Evolutionary conservation across 495 filamentous ascomycete species (phyloP), one percentile per base, ranked within the genome.

Genomic region (Aspergillus bridgeri): DNA sequence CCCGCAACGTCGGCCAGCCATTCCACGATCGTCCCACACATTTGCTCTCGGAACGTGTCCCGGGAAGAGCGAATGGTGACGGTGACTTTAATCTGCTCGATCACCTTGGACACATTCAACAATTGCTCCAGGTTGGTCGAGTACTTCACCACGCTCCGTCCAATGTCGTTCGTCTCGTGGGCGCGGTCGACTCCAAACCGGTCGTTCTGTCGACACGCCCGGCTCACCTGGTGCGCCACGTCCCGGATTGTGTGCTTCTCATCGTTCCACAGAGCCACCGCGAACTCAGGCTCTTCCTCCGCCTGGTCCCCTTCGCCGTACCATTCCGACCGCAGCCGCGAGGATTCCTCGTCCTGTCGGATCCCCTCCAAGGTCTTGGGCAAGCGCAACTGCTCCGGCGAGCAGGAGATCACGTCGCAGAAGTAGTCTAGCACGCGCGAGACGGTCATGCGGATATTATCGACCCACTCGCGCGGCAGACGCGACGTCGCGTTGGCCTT

Each of bases 241-340:
- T 98, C 94, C n/a, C 82, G 78, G 51, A 97, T 86, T 0, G 94
- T 98, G 68, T 98, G 94, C 74, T 98, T 98, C 71, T 98, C 94
- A 59, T 98, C 94, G 62, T 98, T 98, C 94, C 94, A 98, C 7
- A 98, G 77, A 19, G 96, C 71, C n/a, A 98, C 74, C 4, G 90
- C 86, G 68, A 86, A 98, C 64, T 96, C 91, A 15, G 85, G 81
- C 21, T 84, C 73, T 21, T 77, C 77, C 21, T 85, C 80, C 29
- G 65, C 62, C 27, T 72, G 72, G 56, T 87, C 81, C 2, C 83
- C 85, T 1, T 78, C 75, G 9, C 84, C 84, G 64, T 89, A 92
- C 75, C 91, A 95, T 18, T 81, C 81, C 0, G 88, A 81, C 17
- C 81, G 81, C 38, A 98, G 73, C 43, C 91, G 79, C 13, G 94